phyloP scores from a whole-genome alignment of 129 eudicot genomes.

The Dittrichia graveolens region DNA sequence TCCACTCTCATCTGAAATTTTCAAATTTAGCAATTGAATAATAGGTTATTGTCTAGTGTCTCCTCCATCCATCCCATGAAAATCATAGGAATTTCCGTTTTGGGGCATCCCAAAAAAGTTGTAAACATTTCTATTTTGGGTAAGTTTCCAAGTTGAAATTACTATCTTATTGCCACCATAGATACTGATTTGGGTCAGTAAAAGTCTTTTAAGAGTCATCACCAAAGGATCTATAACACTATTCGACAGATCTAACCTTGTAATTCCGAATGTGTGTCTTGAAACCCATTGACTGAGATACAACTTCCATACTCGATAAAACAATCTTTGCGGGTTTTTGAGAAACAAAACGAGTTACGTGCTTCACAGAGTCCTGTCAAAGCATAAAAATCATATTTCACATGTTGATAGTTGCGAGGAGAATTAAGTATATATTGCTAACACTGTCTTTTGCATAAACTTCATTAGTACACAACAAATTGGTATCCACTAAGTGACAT shows the following conservation, averaged over 20 bases:
- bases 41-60: background rate
- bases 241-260: slow-evolving; percentile 48
- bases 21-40: slow-evolving; percentile 34
- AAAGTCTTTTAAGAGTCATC: slow-evolving; percentile 5
- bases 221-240: slow-evolving; percentile 7
- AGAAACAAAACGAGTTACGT: slow-evolving; percentile 88
- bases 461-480: background rate
- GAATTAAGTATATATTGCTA: background rate
- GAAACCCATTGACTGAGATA: slow-evolving; percentile 96
- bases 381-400: slow-evolving; percentile 14
- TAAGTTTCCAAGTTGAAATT: background rate
- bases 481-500: background rate
- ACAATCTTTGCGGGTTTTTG: slow-evolving; percentile 89
- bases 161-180: slow-evolving; percentile 5
- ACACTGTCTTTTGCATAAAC: background rate
- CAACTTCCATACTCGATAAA: slow-evolving; percentile 94
- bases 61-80: slow-evolving; percentile 16
- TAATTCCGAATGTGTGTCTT: slow-evolving; percentile 92
- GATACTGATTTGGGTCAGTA: slow-evolving; percentile 10
- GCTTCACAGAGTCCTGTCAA: slow-evolving; percentile 72
- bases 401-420: background rate
- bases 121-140: background rate
- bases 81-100: background rate
- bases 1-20: slow-evolving; percentile 88
- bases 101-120: background rate